Conservation (phyloP, 345 rosid genomes). For the Eucalyptus fibrosa region DNA sequence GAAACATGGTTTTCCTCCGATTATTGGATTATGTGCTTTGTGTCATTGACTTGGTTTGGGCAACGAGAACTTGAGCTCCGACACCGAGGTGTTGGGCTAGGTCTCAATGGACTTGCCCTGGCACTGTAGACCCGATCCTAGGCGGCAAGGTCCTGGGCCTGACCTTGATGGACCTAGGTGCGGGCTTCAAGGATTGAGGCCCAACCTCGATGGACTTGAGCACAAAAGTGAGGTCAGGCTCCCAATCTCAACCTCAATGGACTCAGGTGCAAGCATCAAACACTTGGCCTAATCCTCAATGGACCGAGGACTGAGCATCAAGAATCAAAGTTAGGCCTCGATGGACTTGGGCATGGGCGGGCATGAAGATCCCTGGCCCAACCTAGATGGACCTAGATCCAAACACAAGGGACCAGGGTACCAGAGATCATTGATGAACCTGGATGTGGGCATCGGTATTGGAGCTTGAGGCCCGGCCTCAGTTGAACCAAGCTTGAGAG, state of each 20-base stretch:
- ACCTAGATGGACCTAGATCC: background rate
- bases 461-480: background rate
- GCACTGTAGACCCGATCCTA: accelerated
- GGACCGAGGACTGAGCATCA: accelerated
- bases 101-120: background rate
- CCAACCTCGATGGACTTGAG: background rate
- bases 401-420: background rate
- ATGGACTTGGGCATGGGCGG: background rate
- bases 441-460: background rate
- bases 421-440: accelerated
- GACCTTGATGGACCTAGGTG: background rate
- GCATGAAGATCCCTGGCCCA: accelerated
- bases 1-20: background rate
- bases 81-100: background rate
- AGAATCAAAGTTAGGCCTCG: background rate
- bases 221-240: too few species aligned
- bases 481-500: background rate
- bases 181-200: background rate
- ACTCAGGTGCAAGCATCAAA: background rate
- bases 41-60: background rate
- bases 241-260: background rate
- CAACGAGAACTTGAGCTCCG: background rate
- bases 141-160: accelerated
- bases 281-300: background rate
- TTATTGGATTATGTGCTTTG: background rate